Base-by-base conservation (phyloP, 2,329 filamentous ascomycete species). In the Penicillium hesseltinei region DNA sequence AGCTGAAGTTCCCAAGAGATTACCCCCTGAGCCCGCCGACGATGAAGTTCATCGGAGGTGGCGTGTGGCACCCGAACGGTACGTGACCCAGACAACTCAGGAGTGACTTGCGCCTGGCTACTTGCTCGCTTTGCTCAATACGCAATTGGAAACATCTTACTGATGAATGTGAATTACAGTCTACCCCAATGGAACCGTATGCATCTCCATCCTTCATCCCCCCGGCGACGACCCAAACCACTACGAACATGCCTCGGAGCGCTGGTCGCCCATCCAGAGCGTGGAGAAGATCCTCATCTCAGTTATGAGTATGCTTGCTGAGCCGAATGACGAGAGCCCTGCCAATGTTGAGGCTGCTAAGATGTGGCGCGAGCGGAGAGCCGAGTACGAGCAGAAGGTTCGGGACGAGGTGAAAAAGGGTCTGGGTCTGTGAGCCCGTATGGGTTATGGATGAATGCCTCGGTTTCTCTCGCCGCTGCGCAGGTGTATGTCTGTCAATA, bases 201-300 rank as follows among this genome's bases (percentile, higher is more conserved):
- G 93, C 80, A 97, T 97, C 71, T 96, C 91, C n/a, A 97, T 97
- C 78, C 87, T 97, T 2, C 93, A 97, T 76, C 89, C 93, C 3
- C 93, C 93, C 3, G 93, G 94, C 69, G 93, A 97, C 78, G 93
- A 97, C 76, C 94, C 94, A 54, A 97, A 97, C 79, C 92, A 96
- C 80, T 97, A 97, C 82, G 93, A 97, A 77, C 90, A 93, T 68
- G 93, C 94, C 8, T 92, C 89, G 1, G 94, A 97, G 80, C 88
- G 93, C 62, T 97, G 93, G 93, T 93, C 89, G 29, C 93, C 93
- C 13, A 96, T 97, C 62, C 94, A 97, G 79, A 94, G 89, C 58
- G 93, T 97, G 65, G 94, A 97, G 79, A 97, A 97, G 81, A 97
- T 97, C 66, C 81, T 97, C 66, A 92, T 97, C 57, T 92, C 88